These are phyloP conservation scores for Tetrapisispora taiwanensis DNA, from an alignment of 805 yeast species.

Conservation along the genomic window DNA sequence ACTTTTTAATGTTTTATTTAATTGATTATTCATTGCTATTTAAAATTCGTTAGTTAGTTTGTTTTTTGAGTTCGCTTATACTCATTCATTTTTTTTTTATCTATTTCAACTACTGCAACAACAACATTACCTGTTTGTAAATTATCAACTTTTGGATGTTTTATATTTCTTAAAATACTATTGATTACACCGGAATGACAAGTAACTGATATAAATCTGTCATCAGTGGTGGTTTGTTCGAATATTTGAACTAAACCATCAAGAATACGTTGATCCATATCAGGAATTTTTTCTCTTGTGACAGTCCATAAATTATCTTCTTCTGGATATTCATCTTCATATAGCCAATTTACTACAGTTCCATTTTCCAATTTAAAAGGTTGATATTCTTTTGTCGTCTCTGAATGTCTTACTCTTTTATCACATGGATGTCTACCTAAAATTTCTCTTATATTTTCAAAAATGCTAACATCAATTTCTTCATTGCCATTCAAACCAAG, in stretches of 20 bases:
- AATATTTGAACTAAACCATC: constrained; percentile 35
- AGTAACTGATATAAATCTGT: constrained; percentile 37
- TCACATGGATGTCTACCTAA: constrained; percentile 54
- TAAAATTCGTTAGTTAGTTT: no score
- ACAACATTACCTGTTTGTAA: constrained; percentile 59
- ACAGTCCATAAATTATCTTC: constrained; percentile 40
- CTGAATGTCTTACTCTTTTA: constrained; percentile 32
- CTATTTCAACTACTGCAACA: constrained; percentile 40
- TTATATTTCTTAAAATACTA: constrained; percentile 39
- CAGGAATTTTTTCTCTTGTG: constrained; percentile 39
- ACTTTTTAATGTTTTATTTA: background rate
- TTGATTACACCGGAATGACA: constrained; percentile 56
- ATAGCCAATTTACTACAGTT: constrained; percentile 35
- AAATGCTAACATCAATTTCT: constrained; percentile 10
- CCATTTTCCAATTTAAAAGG: constrained; percentile 12
- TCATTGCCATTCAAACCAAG: background rate
- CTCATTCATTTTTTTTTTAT: background rate
- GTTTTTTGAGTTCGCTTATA: no score
- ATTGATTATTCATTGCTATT: background rate
- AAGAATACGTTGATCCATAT: constrained; percentile 37
- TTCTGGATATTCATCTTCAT: constrained; percentile 38
- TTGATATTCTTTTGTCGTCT: constrained; percentile 13
- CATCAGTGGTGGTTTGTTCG: constrained; percentile 22
- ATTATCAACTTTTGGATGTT: constrained; percentile 45
- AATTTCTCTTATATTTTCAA: constrained; percentile 49